These are phyloP conservation scores for Termitomyces sp. DNA, from an alignment of 768 basidiomycete species.

Conservation along the genomic window DNA sequence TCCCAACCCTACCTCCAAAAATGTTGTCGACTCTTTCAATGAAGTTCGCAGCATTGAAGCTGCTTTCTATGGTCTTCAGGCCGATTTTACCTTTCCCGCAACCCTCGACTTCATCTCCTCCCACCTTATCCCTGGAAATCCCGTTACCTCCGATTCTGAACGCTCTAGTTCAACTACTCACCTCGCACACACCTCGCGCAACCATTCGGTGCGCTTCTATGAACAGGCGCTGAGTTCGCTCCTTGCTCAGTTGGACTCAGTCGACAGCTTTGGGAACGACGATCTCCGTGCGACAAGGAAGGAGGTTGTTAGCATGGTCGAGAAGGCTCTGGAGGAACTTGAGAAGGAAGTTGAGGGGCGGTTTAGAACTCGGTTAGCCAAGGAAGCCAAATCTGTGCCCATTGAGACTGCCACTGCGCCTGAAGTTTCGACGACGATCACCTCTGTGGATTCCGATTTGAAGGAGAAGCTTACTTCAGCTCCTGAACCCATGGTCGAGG, in stretches of 20 bases:
- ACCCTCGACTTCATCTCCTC: constrained; percentile 37
- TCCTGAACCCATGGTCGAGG: not conserved
- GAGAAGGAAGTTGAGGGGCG: constrained; percentile 44
- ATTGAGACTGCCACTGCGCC: not conserved
- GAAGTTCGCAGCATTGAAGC: constrained; percentile 36
- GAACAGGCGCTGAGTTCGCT: constrained; percentile 56
- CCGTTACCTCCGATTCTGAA: constrained; percentile 15
- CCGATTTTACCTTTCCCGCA: constrained; percentile 35
- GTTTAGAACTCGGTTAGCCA: constrained; percentile 25
- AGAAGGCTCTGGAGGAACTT: constrained; percentile 49
- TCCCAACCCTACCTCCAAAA: constrained; percentile 19
- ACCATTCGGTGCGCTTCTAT: constrained; percentile 58
- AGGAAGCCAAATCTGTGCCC: constrained; percentile 16
- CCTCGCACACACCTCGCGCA: constrained; percentile 53
- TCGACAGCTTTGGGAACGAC: constrained; percentile 57
- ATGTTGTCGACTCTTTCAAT: constrained; percentile 30
- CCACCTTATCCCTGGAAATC: constrained; percentile 21
- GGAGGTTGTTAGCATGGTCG: constrained; percentile 49
- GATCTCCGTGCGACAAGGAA: constrained; percentile 47
- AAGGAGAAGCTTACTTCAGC: not conserved
- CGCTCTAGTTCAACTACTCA: constrained; percentile 21
- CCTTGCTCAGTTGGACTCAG: constrained; percentile 50
- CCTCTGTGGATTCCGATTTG: not conserved
- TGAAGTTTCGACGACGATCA: not conserved
- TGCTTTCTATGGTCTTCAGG: constrained; percentile 30